These are phyloP conservation scores for Aureobasidium leucospermi DNA, from an alignment of 2,329 filamentous ascomycete genomes.

Conservation along the genomic window DNA sequence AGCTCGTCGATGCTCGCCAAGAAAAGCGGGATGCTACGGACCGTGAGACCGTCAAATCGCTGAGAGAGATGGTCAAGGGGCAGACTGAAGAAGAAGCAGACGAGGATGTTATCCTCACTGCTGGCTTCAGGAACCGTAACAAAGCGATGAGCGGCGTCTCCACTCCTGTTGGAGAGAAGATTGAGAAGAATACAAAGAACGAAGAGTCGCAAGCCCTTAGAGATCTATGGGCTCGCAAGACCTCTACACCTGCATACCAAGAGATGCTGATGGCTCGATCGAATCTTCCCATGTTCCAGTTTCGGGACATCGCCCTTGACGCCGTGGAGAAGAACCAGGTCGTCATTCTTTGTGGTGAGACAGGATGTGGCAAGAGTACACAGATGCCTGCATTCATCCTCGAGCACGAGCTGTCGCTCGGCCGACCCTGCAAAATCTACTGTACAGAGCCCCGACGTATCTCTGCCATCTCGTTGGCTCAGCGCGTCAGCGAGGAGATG, in stretches of 20 bases:
- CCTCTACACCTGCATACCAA: conserved; percentile 53
- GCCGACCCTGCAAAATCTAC: conserved; percentile 81
- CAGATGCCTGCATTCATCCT: conserved; percentile 93
- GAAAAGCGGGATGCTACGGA: conserved; percentile 63
- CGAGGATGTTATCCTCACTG: conserved; percentile 59
- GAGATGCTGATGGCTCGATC: conserved; percentile 71
- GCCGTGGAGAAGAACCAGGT: conserved; percentile 75
- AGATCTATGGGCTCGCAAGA: conserved; percentile 47
- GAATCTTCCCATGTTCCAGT: conserved; percentile 84
- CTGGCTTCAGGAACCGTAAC: conserved; percentile 56
- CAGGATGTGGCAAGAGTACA: conserved; percentile 94
- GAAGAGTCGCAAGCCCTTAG: conserved; percentile 27
- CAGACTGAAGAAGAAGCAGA: conserved; percentile 50
- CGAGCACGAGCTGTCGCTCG: conserved; percentile 76
- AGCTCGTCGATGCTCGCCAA: conserved; percentile 66
- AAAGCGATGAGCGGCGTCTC: conserved; percentile 26
- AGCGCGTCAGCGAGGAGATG: conserved; percentile 88
- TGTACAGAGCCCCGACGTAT: conserved; percentile 94
- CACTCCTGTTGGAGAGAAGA: conserved; percentile 23
- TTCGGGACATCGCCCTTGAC: conserved; percentile 67
- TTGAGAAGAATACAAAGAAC: neutral
- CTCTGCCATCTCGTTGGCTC: conserved; percentile 87
- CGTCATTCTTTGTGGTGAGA: conserved; percentile 92
- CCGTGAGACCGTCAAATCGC: conserved; percentile 56
- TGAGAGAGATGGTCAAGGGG: conserved; percentile 64